phyloP scores from a whole-genome alignment of 441 rosid genomes.

The Euphorbia schlechtendalii region DNA sequence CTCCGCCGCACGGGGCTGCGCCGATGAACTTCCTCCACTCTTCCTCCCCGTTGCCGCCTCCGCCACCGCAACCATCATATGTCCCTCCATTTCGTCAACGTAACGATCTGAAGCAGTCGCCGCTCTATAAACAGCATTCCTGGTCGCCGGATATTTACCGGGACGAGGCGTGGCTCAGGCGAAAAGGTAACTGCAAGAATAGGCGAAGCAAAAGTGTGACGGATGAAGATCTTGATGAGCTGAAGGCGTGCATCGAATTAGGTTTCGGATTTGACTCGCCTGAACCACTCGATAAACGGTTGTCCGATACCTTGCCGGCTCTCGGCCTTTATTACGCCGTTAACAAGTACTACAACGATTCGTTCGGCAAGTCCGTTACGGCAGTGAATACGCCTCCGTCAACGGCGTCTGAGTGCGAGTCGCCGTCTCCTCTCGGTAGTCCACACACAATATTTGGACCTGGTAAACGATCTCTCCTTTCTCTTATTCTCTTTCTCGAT shows the following conservation, averaged over 20 bases:
- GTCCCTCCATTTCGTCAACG: neutral
- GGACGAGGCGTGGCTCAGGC: slow-evolving; percentile 78
- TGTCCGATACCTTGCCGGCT: slow-evolving; percentile 75
- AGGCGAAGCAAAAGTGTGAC: slow-evolving; percentile 52
- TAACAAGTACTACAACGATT: slow-evolving; percentile 45
- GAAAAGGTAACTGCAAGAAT: slow-evolving; percentile 33
- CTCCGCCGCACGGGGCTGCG: slow-evolving; percentile 45
- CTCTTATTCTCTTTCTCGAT: neutral
- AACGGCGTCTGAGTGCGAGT: slow-evolving; percentile 41
- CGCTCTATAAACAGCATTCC: slow-evolving; percentile 55
- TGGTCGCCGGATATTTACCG: slow-evolving; percentile 74
- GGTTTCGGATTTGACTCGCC: slow-evolving; percentile 89
- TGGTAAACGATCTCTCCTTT: slow-evolving; percentile 27
- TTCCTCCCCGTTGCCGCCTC: slow-evolving; percentile 7
- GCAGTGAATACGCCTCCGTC: slow-evolving; percentile 46
- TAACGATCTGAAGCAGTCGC: slow-evolving; percentile 20
- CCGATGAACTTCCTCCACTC: slow-evolving; percentile 22
- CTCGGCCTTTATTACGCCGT: slow-evolving; percentile 71
- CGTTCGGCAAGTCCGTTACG: slow-evolving; percentile 38
- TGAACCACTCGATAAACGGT: slow-evolving; percentile 43
- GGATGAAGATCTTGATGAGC: slow-evolving; percentile 79
- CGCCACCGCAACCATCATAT: neutral
- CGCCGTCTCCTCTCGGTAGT: slow-evolving; percentile 35
- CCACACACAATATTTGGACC: slow-evolving; percentile 44
- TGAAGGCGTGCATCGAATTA: slow-evolving; percentile 70